A percentile compares a stretch with the other conserved stretches of the same genome.
phyloP scores from a whole-genome alignment of 148 eudicot genomes.

The Oxyria digyna region DNA sequence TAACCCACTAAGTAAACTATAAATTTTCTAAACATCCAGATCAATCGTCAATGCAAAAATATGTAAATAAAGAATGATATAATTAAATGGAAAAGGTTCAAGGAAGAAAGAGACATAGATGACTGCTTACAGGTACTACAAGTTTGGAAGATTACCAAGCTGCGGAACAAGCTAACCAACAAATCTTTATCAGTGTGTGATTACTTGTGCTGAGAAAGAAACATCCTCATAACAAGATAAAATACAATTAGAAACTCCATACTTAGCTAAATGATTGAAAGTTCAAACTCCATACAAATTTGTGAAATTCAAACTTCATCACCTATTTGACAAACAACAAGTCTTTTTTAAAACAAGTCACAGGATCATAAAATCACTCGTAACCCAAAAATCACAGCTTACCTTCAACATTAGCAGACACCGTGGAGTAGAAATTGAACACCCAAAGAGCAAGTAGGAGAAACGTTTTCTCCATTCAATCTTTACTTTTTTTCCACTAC shows the following conservation, averaged over 20 bases:
- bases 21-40: too few relatives aligned
- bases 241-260: too few relatives aligned
- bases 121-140: conserved; percentile 3
- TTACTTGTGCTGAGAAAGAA: too few relatives aligned
- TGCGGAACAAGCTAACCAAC: conserved; percentile 2
- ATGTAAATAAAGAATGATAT: neutral
- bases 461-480: neutral
- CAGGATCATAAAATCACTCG: too few relatives aligned
- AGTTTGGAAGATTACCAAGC: neutral
- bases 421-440: neutral
- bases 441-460: neutral
- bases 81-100: neutral
- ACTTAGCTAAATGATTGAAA: too few relatives aligned
- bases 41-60: neutral
- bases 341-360: too few relatives aligned
- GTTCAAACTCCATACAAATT: too few relatives aligned
- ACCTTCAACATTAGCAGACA: conserved; percentile 4
- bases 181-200: too few relatives aligned
- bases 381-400: neutral
- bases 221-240: too few relatives aligned
- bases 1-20: too few relatives aligned
- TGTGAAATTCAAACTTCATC: too few relatives aligned
- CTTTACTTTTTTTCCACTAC: neutral
- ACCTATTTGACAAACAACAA: too few relatives aligned
- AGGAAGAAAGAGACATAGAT: neutral